Percentiles rank a stretch among this genome's conserved stretches.
Conservation (phyloP, 208 protist genomes). For the Entamoeba histolytica region DNA sequence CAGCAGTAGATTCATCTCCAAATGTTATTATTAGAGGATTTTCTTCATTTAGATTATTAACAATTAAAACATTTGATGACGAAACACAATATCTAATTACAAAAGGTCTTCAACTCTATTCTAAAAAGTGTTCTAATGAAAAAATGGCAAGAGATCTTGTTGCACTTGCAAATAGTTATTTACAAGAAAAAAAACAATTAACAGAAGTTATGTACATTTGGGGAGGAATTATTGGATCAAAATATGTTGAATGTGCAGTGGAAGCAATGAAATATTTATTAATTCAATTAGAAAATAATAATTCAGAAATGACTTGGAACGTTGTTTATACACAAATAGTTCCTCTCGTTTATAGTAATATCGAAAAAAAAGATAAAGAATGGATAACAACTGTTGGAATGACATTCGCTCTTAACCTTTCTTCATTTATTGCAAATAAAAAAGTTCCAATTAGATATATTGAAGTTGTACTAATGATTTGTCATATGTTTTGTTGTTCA, state of each 20-base stretch:
- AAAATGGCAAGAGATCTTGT: background rate
- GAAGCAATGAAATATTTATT: background rate
- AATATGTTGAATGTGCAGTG: background rate
- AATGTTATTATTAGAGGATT: background rate
- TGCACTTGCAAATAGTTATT: background rate
- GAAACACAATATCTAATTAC: background rate
- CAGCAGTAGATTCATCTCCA: background rate
- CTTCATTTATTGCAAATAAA: background rate
- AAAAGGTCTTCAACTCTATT: background rate
- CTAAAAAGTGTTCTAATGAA: background rate
- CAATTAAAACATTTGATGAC: background rate
- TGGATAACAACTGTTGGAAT: background rate
- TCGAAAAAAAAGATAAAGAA: background rate
- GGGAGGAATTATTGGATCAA: background rate
- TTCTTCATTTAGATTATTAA: background rate
- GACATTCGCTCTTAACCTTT: background rate
- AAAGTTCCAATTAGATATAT: background rate
- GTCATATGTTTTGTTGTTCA: background rate
- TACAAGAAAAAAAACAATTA: background rate
- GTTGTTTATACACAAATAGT: background rate
- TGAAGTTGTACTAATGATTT: background rate
- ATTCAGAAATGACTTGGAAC: background rate
- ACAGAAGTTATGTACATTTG: background rate
- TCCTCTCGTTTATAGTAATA: background rate
- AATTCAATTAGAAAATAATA: background rate